Percentiles rank a stretch among this genome's conserved stretches.
Evolutionary conservation across 179 eudicot species (phyloP).

Genomic region (Beta lomatogona): DNA sequence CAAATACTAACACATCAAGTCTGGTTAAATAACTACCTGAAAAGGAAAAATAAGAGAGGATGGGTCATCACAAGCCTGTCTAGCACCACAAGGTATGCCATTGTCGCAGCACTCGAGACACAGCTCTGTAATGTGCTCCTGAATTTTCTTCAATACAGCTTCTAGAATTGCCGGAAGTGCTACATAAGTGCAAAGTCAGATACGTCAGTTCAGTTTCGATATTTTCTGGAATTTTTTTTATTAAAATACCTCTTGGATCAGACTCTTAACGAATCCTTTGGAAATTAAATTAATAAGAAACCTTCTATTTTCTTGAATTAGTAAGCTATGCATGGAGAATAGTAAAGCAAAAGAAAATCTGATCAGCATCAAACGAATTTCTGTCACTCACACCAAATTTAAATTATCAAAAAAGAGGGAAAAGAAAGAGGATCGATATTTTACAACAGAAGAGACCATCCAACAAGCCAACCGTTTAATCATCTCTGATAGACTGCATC

Average conservation of each 20-base stretch:
- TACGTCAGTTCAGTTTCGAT: conserved; percentile 11
- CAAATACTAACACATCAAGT: too few relatives aligned
- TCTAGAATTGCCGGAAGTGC: conserved; percentile 81
- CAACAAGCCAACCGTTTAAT: neutral
- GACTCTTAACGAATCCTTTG: neutral
- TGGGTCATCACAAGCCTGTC: conserved; percentile 78
- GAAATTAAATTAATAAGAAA: neutral
- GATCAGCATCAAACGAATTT: conserved; percentile 6
- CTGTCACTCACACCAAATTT: neutral
- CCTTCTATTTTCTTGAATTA: too few relatives aligned
- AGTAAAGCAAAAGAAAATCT: neutral
- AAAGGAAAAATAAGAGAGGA: conserved; percentile 93
- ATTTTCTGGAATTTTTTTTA: neutral
- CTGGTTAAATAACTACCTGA: conserved; percentile 46
- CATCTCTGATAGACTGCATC: neutral
- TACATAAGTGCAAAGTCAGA: conserved; percentile 35
- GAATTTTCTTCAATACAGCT: conserved; percentile 71
- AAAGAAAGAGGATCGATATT: neutral
- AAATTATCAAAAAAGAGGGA: neutral
- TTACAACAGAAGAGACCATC: neutral
- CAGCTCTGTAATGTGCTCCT: conserved; percentile 85
- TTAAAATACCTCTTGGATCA: neutral
- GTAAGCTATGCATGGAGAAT: neutral
- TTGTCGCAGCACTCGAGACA: conserved; percentile 93
- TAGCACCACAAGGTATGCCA: conserved; percentile 92